Evolutionary conservation across 176 grass and related monocot species (phyloP), one percentile per base, ranked within the genome.

Genomic region (Juncus effusus): DNA sequence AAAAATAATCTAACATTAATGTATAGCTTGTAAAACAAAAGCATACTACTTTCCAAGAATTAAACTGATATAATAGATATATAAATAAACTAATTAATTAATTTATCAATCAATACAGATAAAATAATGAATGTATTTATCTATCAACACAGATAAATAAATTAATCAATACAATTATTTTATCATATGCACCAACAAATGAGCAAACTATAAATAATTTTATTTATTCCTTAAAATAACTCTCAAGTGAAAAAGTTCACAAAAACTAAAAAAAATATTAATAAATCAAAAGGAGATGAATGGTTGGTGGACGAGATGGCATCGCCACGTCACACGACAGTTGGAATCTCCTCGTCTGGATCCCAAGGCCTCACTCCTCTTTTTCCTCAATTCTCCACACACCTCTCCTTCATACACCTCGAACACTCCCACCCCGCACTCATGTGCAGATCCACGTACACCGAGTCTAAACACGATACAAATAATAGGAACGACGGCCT

Each of bases 301-400:
- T 13, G 52, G 41, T n/a, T 10, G 58, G 60, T 64, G 79, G 61
- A 68, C 59, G 59, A 63, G 70, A 76, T 65, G 51, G 76, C 71
- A 60, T 64, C 60, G 79, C 83, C 87, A 90, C 76, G 73, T 83
- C 76, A 57, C 42, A 13, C 67, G 80, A 83, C 83, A 90, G 62
- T 78, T 80, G 53, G 87, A 90, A 86, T 90, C 87, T 86, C 79
- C 68, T 42, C 40, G 53, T 16, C 67, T 83, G 74, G 80, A 90
- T 86, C 87, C 79, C 78, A 57, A 86, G 65, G 64, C 63, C 81
- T 70, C 40, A 74, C 58, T 38, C 19, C 0, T 12, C 12, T 2
- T 38, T 54, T 69, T 69, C 52, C 5, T 2, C 6, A 38, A 1
- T 38, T 28, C 47, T 69, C 37, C 44, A 47, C 54, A 19, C 3